phyloP scores from a whole-genome alignment of 352 stramenopile species.

The Phytophthora niederhauseri region DNA sequence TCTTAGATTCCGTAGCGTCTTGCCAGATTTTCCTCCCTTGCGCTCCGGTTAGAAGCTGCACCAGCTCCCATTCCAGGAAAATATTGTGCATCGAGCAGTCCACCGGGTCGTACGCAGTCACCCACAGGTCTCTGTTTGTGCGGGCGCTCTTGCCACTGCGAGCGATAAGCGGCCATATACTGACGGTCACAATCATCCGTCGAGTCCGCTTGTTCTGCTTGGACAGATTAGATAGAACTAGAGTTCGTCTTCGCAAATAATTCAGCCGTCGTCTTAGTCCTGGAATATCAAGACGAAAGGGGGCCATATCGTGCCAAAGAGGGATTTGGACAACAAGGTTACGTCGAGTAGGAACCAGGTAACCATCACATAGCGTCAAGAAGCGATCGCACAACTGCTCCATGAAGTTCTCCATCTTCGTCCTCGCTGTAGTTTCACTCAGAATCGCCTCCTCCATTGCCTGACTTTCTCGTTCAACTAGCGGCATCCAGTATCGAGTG shows the following conservation, averaged over 20 bases:
- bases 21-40: conserved; percentile 23
- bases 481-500: conserved; percentile 37
- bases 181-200: conserved; percentile 59
- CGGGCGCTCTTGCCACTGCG: not conserved
- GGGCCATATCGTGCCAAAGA: conserved; percentile 32
- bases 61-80: conserved; percentile 75
- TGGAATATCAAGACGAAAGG: conserved; percentile 50
- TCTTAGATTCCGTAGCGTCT: conserved; percentile 18
- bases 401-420: conserved; percentile 39
- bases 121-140: conserved; percentile 38
- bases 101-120: conserved; percentile 62
- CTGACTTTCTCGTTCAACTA: conserved; percentile 24
- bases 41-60: conserved; percentile 53
- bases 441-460: conserved; percentile 36
- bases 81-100: conserved; percentile 47
- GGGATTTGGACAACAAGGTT: conserved; percentile 52
- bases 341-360: conserved; percentile 49
- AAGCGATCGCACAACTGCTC: conserved; percentile 41
- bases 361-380: conserved; percentile 54
- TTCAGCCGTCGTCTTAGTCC: conserved; percentile 49
- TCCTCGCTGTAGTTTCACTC: conserved; percentile 36
- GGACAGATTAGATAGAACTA: conserved; percentile 39
- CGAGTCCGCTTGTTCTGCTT: conserved; percentile 16
- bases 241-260: conserved; percentile 41
- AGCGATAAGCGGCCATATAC: conserved; percentile 34